Conservation (phyloP, 495 filamentous ascomycete genomes). For the Aspergillus ostianus region DNA sequence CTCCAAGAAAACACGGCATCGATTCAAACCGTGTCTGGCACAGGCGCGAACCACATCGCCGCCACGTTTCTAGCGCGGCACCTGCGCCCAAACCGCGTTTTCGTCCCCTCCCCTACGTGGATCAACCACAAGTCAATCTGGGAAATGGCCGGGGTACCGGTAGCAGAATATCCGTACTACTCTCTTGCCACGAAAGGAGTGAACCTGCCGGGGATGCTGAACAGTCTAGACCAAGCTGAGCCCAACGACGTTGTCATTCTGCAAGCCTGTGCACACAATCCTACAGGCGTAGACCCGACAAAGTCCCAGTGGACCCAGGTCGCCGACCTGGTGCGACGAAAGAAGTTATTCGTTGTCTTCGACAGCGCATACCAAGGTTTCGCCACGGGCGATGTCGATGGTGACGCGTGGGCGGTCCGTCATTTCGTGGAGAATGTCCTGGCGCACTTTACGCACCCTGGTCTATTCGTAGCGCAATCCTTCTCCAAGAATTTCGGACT, state of each 20-base stretch:
- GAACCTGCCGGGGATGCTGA: constrained; percentile 24
- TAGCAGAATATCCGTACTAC: constrained; percentile 35
- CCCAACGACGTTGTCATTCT: constrained; percentile 34
- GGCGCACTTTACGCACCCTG: constrained; percentile 6
- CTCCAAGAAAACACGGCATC: constrained; percentile 8
- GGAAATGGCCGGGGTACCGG: constrained; percentile 13
- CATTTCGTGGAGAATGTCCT: constrained; percentile 25
- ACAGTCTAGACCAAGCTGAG: constrained; percentile 11
- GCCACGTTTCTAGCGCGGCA: constrained; percentile 64
- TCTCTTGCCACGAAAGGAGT: constrained; percentile 13
- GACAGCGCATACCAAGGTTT: constrained; percentile 48
- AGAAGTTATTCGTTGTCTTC: constrained; percentile 38
- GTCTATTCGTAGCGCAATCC: constrained; percentile 34
- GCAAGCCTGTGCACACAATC: constrained; percentile 47
- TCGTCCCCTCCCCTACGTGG: constrained; percentile 33
- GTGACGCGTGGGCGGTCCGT: constrained; percentile 40
- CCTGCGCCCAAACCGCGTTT: constrained; percentile 22
- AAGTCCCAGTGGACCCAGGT: constrained; percentile 37
- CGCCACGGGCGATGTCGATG: constrained; percentile 37
- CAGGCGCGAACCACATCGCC: constrained; percentile 77
- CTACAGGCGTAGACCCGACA: constrained; percentile 38
- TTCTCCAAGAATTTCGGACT: constrained; percentile 48
- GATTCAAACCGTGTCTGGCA: constrained; percentile 78
- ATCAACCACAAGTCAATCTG: constrained; percentile 32
- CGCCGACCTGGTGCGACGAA: constrained; percentile 22